phyloP scores from a whole-genome alignment of 352 stramenopile species.

The Aphanomyces stellatus region DNA sequence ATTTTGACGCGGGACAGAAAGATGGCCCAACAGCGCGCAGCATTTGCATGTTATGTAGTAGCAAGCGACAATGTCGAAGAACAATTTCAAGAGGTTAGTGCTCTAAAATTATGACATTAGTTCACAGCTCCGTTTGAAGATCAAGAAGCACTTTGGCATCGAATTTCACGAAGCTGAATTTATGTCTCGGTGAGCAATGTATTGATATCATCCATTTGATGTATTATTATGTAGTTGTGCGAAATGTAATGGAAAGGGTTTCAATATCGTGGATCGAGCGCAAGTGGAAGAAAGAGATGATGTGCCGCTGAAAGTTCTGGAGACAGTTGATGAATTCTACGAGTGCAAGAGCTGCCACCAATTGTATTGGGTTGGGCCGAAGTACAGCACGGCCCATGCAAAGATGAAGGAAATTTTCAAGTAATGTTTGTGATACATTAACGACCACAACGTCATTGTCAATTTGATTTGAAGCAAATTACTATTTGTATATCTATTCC shows the following conservation, averaged over 20 bases:
- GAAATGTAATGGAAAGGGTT: conserved; percentile 58
- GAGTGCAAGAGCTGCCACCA: conserved; percentile 53
- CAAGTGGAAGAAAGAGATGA: conserved; percentile 43
- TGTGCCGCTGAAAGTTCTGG: conserved; percentile 43
- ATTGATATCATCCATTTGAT: background rate
- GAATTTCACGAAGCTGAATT: conserved; percentile 53
- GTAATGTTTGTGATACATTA: no score
- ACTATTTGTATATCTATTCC: no score
- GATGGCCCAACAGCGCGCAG: conserved; percentile 48
- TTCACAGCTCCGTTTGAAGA: background rate
- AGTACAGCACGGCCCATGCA: conserved; percentile 35
- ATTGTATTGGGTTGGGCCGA: conserved; percentile 71
- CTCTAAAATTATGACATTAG: background rate
- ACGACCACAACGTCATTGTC: no score
- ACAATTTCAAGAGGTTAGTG: conserved; percentile 50
- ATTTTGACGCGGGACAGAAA: conserved; percentile 71
- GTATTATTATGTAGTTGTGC: conserved; percentile 30
- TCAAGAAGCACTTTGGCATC: conserved; percentile 60
- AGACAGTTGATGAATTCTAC: conserved; percentile 60
- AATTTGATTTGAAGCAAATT: no score
- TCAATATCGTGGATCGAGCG: conserved; percentile 39
- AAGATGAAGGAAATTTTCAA: conserved; percentile 17
- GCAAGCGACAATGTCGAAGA: conserved; percentile 54
- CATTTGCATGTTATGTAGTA: conserved; percentile 65
- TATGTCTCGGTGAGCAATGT: conserved; percentile 33